These are phyloP conservation scores for Tetrahymena malaccensis DNA, from an alignment of 73 alveolate genomes.

Conservation along the genomic window DNA sequence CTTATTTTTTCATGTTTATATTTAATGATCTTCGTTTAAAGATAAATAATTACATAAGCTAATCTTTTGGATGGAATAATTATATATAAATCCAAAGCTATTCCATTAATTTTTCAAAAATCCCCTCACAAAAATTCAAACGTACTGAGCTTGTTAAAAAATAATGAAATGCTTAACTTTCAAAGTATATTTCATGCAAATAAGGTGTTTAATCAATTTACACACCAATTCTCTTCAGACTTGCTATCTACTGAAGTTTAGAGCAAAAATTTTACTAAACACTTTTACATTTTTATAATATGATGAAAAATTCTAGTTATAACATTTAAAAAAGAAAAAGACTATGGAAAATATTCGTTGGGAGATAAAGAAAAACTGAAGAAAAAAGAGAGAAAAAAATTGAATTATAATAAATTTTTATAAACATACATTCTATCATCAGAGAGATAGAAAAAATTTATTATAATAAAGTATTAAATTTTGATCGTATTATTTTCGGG, in stretches of 20 bases:
- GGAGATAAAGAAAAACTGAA: not conserved
- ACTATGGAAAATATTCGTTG: not conserved
- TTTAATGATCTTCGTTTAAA: not conserved
- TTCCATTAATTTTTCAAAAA: not conserved
- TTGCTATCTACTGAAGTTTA: not conserved
- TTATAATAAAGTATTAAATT: not conserved
- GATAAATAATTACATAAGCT: not conserved
- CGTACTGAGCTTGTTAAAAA: not conserved
- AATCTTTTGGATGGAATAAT: not conserved
- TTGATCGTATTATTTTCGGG: not conserved
- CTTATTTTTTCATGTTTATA: not conserved
- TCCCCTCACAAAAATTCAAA: not conserved
- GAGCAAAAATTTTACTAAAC: not conserved
- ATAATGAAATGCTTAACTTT: not conserved
- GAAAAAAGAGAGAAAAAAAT: not conserved
- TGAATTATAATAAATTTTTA: not conserved
- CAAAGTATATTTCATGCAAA: not conserved
- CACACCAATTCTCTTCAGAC: not conserved
- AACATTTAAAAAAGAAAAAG: not conserved
- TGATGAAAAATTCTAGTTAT: not conserved
- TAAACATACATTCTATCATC: not conserved
- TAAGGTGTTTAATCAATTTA: not conserved
- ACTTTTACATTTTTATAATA: no score
- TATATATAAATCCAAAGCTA: not conserved
- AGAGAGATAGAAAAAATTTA: not conserved